These are phyloP conservation scores for Xylariaceae sp. DNA, from an alignment of 2,329 filamentous ascomycete genomes.

Conservation along the genomic window DNA sequence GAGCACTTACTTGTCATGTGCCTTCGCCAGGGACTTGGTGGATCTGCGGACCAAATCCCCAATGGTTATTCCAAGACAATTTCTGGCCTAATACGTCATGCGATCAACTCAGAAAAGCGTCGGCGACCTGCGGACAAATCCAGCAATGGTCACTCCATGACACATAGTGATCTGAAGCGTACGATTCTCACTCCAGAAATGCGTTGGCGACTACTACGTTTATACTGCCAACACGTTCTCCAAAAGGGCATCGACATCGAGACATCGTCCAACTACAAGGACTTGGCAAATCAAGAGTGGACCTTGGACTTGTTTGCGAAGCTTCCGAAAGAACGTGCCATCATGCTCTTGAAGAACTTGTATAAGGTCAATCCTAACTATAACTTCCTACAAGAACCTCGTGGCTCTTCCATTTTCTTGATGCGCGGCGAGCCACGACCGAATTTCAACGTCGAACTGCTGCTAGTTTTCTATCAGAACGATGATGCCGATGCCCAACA, in stretches of 20 bases:
- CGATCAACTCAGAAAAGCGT: not conserved
- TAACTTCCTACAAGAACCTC: slow-evolving; percentile 6
- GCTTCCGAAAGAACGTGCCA: slow-evolving; percentile 7
- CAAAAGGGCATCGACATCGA: slow-evolving; percentile 14
- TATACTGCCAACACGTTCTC: slow-evolving; percentile 15
- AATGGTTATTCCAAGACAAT: not conserved
- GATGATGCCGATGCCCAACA: slow-evolving; percentile 2
- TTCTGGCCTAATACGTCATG: not conserved
- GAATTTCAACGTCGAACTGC: slow-evolving; percentile 18
- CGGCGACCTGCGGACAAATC: no score
- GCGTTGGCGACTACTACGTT: slow-evolving; percentile 14
- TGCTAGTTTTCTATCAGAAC: slow-evolving; percentile 1
- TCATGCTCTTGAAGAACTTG: slow-evolving; percentile 3
- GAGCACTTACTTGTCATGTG: slow-evolving; percentile 6
- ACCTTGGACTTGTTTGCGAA: slow-evolving; percentile 4
- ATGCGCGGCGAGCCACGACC: slow-evolving; percentile 3
- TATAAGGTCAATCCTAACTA: slow-evolving; percentile 11
- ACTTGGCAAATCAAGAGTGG: slow-evolving; percentile 15
- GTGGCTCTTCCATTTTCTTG: slow-evolving; percentile 6
- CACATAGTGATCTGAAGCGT: not conserved
- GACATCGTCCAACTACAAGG: slow-evolving; percentile 7
- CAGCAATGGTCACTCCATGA: not conserved
- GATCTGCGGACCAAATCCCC: slow-evolving; percentile 2
- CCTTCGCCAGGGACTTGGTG: slow-evolving; percentile 11
- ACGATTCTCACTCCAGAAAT: slow-evolving; percentile 4